Evolutionary conservation across 2,329 filamentous ascomycete species (phyloP).

Genomic region (Monilinia polystroma): DNA sequence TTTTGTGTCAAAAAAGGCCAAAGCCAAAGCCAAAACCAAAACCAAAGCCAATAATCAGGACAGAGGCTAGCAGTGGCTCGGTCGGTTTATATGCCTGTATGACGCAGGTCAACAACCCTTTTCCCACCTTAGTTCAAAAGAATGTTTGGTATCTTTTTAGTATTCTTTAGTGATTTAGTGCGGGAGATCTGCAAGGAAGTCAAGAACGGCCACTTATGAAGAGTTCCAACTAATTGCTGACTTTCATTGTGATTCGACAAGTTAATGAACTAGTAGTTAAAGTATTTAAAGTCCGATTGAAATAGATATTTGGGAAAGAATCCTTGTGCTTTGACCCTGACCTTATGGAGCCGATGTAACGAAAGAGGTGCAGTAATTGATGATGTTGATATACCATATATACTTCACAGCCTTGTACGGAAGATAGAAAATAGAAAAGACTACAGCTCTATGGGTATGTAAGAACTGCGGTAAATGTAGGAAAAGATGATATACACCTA

Average conservation of each 20-base stretch:
- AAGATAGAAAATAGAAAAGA: neutral
- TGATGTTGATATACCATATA: neutral
- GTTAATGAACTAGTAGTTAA: neutral
- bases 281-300: neutral
- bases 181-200: conserved; percentile 20
- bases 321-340: neutral
- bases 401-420: neutral
- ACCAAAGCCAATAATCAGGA: neutral
- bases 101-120: conserved; percentile 5
- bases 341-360: neutral
- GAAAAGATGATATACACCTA: neutral
- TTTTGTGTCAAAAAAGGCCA: neutral
- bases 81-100: conserved; percentile 10
- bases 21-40: neutral
- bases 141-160: too few relatives aligned
- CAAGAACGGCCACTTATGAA: neutral
- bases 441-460: neutral
- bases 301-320: neutral
- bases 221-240: conserved; percentile 5
- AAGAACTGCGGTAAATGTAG: neutral
- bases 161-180: neutral
- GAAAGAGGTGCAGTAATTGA: too few relatives aligned
- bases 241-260: neutral
- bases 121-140: too few relatives aligned
- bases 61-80: neutral